These are phyloP conservation scores for Immersiella caudata DNA, from an alignment of 495 filamentous ascomycete species.

Conservation along the genomic window DNA sequence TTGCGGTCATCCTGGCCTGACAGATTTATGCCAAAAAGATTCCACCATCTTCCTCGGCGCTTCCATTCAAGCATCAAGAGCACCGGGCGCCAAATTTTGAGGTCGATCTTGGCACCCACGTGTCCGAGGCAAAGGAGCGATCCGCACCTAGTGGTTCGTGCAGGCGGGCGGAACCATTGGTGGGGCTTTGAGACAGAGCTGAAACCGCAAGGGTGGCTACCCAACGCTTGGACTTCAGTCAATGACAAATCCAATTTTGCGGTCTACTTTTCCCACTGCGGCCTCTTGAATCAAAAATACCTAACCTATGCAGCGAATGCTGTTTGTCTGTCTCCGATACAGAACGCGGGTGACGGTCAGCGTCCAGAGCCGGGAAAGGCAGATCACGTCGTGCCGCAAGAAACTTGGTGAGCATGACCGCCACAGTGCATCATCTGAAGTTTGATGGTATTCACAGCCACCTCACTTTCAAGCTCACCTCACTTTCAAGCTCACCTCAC, in stretches of 20 bases:
- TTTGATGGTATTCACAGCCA: neutral
- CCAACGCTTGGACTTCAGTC: conserved; percentile 24
- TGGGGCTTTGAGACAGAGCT: conserved; percentile 16
- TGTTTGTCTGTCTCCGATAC: neutral
- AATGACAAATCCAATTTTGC: conserved; percentile 18
- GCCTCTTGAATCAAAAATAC: neutral
- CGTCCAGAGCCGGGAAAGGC: neutral
- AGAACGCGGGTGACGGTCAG: neutral
- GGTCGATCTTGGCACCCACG: conserved; percentile 13
- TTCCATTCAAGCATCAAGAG: conserved; percentile 2
- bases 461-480: neutral
- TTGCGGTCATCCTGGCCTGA: neutral
- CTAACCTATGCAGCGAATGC: neutral
- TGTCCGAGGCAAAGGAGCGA: conserved; percentile 12
- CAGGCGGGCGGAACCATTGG: neutral
- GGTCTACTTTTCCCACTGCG: neutral
- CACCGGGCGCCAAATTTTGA: neutral
- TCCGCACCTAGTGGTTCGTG: neutral
- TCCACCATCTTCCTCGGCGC: conserved; percentile 15
- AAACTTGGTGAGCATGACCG: neutral
- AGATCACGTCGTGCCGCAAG: neutral
- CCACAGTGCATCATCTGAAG: conserved; percentile 4
- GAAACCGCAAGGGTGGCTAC: conserved; percentile 12
- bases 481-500: no score
- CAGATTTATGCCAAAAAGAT: neutral